These are phyloP conservation scores for Colletotrichum gigasporum DNA, from an alignment of 2,329 filamentous ascomycete genomes.

Conservation along the genomic window DNA sequence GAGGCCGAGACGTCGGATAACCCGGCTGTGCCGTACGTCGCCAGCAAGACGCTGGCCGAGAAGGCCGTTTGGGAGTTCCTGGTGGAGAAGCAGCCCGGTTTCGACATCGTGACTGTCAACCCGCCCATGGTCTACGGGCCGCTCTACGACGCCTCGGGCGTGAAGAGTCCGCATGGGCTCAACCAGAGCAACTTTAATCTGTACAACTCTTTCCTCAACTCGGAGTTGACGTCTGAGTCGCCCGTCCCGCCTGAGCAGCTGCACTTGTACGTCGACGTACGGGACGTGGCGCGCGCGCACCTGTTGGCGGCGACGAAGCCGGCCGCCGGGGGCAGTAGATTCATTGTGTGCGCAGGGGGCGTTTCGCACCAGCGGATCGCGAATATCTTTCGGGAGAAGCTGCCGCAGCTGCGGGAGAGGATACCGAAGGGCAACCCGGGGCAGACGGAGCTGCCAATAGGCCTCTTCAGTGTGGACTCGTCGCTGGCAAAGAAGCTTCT, in stretches of 20 bases:
- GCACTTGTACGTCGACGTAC: conserved; percentile 40
- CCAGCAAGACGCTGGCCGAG: conserved; percentile 58
- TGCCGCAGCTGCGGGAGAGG: conserved; percentile 33
- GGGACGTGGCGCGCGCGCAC: conserved; percentile 39
- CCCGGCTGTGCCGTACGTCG: conserved; percentile 51
- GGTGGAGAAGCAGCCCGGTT: conserved; percentile 39
- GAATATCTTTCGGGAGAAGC: conserved; percentile 32
- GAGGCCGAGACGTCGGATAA: conserved; percentile 41
- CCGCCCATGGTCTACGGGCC: conserved; percentile 28
- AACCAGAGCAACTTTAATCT: conserved; percentile 21
- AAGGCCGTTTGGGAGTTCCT: conserved; percentile 44
- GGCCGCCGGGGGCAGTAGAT: conserved; percentile 38
- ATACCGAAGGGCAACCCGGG: conserved; percentile 34
- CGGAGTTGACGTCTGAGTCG: not conserved
- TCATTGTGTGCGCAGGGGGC: conserved; percentile 34
- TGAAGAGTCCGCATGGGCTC: not conserved
- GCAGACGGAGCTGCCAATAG: conserved; percentile 31
- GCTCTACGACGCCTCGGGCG: not conserved
- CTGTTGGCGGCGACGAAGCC: conserved; percentile 34
- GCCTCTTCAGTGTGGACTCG: conserved; percentile 30
- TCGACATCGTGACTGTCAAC: conserved; percentile 47
- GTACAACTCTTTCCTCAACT: conserved; percentile 12
- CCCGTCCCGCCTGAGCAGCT: conserved; percentile 31
- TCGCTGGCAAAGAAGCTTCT: conserved; percentile 33
- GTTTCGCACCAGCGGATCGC: conserved; percentile 33